Evolutionary conservation across 306 rosid species (phyloP), one percentile per base, ranked within the genome.

Genomic region (Gynostemma pentaphyllum): DNA sequence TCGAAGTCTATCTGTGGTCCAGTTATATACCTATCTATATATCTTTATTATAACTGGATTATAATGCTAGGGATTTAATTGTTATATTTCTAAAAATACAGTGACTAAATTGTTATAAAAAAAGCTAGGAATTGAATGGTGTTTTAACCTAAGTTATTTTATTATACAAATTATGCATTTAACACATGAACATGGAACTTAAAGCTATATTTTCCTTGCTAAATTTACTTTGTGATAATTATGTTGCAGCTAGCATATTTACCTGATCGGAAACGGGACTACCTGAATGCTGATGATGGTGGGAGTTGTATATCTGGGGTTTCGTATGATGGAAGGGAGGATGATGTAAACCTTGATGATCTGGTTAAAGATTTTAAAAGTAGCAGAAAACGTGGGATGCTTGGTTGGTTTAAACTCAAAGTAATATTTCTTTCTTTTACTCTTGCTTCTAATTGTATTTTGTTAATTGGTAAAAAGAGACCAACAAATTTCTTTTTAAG

Each of bases 201-300:
- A 29, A 53, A 27, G 59, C 36, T 7, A 28, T 59, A 59, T 57
- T 27, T 57, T 27, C 39, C 60, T 7, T 57, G 9, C 10, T 21
- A 19, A 34, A 32, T 34, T 11, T 19, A 30, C 26, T 57, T 57
- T 67, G 60, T 67, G 52, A 67, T 65, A 52, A 29, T 67, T 76
- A 70, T 68, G 56, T 40, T 81, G 80, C 95, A 89, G 96, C 79
- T 89, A 70, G 90, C 85, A 60, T 89, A 89, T 78, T 79, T 89
- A 62, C 96, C 95, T 39, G 95, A 89, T 70, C 83, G 76, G 77
- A 89, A 89, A 72, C 81, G 95, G 45, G 87, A 83, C 63, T 45
- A 76, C 49, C 32, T 69, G 74, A 39, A 78, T 40, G 94, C 85
- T 71, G 96, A 89, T 71, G 95, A 79, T 49, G 64, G 70, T 29